Evolutionary conservation across 2,329 filamentous ascomycete species (phyloP).

Genomic region (Trichoderma sp.): DNA sequence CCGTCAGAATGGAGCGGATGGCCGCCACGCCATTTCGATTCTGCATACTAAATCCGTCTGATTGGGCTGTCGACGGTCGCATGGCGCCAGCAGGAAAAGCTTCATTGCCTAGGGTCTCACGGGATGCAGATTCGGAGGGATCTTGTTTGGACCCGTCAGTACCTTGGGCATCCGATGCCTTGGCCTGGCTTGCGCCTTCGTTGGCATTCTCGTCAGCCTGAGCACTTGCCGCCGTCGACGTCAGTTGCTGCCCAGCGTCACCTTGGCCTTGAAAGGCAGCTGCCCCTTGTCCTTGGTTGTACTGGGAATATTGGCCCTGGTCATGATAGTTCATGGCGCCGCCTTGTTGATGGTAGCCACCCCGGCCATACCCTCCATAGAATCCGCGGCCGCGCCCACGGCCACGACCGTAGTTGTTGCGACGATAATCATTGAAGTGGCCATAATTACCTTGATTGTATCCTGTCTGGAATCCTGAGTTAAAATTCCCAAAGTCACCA

Average conservation of each 20-base stretch:
- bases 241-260: slow-evolving; percentile 26
- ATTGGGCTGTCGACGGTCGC: slow-evolving; percentile 16
- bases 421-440: slow-evolving; percentile 77
- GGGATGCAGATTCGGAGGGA: slow-evolving; percentile 27
- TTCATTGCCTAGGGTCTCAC: slow-evolving; percentile 37
- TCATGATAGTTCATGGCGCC: slow-evolving; percentile 42
- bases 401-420: slow-evolving; percentile 65
- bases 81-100: slow-evolving; percentile 26
- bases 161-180: slow-evolving; percentile 12
- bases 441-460: slow-evolving; percentile 84
- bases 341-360: slow-evolving; percentile 48
- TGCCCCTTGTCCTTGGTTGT: slow-evolving; percentile 25
- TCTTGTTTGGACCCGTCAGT: slow-evolving; percentile 28
- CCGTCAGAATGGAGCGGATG: slow-evolving; percentile 38
- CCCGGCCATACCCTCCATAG: slow-evolving; percentile 57
- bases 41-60: slow-evolving; percentile 27
- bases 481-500: slow-evolving; percentile 79
- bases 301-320: slow-evolving; percentile 35
- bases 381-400: slow-evolving; percentile 67
- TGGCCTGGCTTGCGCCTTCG: slow-evolving; percentile 12
- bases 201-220: slow-evolving; percentile 44
- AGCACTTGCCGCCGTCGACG: slow-evolving; percentile 31
- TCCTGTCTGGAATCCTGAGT: slow-evolving; percentile 75
- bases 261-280: slow-evolving; percentile 24
- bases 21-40: slow-evolving; percentile 28